Conservation (phyloP, 2,329 filamentous ascomycete genomes). For the Arthrobotrys musiformis region DNA sequence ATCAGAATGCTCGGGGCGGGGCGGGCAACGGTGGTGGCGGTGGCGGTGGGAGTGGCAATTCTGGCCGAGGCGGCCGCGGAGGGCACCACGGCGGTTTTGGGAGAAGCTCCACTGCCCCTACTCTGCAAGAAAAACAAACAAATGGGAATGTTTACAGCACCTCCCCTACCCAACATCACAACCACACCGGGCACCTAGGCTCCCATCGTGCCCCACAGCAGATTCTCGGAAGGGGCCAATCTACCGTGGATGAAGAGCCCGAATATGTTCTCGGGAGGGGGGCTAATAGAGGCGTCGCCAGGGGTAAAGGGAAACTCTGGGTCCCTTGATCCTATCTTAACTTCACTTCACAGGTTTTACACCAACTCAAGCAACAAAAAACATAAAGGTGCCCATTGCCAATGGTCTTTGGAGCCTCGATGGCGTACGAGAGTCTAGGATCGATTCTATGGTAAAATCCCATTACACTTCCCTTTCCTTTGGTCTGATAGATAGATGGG, state of each 20-base stretch:
- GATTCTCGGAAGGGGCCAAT: slow-evolving; percentile 23
- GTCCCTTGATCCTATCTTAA: slow-evolving; percentile 50
- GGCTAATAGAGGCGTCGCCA: slow-evolving; percentile 59
- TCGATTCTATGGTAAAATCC: background rate
- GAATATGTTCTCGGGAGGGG: slow-evolving; percentile 59
- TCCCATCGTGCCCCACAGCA: slow-evolving; percentile 16
- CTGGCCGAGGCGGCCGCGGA: slow-evolving; percentile 30
- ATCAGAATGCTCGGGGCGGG: slow-evolving; percentile 43
- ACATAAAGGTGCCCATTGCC: background rate
- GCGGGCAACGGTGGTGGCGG: background rate
- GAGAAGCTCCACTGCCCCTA: background rate
- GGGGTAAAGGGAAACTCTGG: slow-evolving; percentile 60
- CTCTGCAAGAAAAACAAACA: slow-evolving; percentile 27
- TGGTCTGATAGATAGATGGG: background rate
- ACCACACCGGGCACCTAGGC: slow-evolving; percentile 2
- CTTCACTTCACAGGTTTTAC: background rate
- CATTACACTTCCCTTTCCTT: background rate
- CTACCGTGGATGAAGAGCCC: slow-evolving; percentile 49
- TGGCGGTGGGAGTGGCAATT: background rate
- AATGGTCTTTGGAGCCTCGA: slow-evolving; percentile 1
- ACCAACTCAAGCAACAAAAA: slow-evolving; percentile 10
- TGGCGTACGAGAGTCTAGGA: slow-evolving; percentile 5
- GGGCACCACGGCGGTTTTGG: slow-evolving; percentile 31
- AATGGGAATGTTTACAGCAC: slow-evolving; percentile 24
- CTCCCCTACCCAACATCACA: slow-evolving; percentile 43